Conservation (phyloP, 257 asterid genomes). For the Henckelia pumila region DNA sequence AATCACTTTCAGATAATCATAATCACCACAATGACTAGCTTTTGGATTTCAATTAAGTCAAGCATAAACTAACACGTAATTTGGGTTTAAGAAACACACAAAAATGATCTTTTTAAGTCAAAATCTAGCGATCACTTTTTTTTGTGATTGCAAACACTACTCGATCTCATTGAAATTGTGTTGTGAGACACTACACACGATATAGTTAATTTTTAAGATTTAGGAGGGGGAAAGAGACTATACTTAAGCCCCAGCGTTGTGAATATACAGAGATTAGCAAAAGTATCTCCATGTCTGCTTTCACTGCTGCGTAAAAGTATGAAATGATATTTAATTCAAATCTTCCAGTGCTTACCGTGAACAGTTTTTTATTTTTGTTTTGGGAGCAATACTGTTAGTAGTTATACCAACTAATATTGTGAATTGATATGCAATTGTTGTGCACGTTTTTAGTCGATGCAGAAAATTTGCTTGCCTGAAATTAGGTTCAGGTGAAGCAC, state of each 20-base stretch:
- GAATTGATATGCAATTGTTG: background rate
- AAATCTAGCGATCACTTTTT: no score
- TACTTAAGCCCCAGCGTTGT: slow-evolving; percentile 5
- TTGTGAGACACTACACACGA: background rate
- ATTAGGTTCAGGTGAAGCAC: background rate
- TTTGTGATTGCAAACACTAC: no score
- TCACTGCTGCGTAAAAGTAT: background rate
- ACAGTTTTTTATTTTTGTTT: no score
- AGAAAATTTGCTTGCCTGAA: background rate
- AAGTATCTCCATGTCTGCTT: background rate
- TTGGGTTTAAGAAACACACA: no score
- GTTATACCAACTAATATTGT: background rate
- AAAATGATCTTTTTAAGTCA: no score
- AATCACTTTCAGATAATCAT: no score
- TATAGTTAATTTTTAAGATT: background rate
- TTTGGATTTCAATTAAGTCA: no score
- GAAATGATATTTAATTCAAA: no score
- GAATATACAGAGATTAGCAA: background rate
- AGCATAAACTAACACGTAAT: no score
- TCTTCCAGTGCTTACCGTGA: background rate
- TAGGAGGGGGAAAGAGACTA: background rate
- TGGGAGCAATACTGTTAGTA: no score
- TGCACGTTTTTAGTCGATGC: background rate
- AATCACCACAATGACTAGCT: no score
- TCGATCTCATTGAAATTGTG: background rate